phyloP scores from a whole-genome alignment of 495 filamentous ascomycete species.

The Chaetomium fimeti region DNA sequence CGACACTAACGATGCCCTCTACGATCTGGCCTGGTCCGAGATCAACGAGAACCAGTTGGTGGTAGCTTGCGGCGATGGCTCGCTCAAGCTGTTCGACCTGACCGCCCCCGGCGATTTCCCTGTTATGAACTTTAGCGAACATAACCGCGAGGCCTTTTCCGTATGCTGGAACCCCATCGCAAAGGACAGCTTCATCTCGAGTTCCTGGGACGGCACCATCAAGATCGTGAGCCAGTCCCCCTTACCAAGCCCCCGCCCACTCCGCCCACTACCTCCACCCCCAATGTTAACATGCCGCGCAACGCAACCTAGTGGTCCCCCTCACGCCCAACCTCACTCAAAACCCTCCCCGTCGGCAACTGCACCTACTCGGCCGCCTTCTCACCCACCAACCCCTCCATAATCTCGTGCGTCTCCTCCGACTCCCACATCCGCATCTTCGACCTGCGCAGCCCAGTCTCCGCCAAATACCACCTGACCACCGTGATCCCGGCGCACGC shows the following conservation, averaged over 20 bases:
- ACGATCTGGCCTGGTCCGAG: slow-evolving; percentile 92
- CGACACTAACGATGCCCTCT: slow-evolving; percentile 95
- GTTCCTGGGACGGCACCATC: slow-evolving; percentile 90
- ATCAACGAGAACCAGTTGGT: slow-evolving; percentile 90
- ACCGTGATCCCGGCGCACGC: slow-evolving; percentile 74
- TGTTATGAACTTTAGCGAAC: slow-evolving; percentile 83
- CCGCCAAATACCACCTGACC: slow-evolving; percentile 77
- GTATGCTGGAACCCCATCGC: slow-evolving; percentile 86
- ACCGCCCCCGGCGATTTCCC: slow-evolving; percentile 71
- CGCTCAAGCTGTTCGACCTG: slow-evolving; percentile 90
- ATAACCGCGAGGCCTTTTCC: slow-evolving; percentile 86
- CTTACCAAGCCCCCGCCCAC: not conserved
- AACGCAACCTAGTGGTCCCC: slow-evolving; percentile 65
- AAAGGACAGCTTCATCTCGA: slow-evolving; percentile 86
- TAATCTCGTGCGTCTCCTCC: slow-evolving; percentile 77
- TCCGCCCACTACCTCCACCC: not conserved
- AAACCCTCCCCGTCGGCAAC: slow-evolving; percentile 80
- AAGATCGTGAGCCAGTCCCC: slow-evolving; percentile 62
- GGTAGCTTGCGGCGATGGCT: slow-evolving; percentile 84
- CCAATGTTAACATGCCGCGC: slow-evolving; percentile 6
- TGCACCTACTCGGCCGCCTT: slow-evolving; percentile 89
- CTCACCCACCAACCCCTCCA: slow-evolving; percentile 70
- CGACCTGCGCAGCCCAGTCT: slow-evolving; percentile 80
- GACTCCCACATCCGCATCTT: slow-evolving; percentile 87
- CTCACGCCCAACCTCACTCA: slow-evolving; percentile 63